phyloP scores from a whole-genome alignment of 441 rosid genomes.

The Sinapis alba region DNA sequence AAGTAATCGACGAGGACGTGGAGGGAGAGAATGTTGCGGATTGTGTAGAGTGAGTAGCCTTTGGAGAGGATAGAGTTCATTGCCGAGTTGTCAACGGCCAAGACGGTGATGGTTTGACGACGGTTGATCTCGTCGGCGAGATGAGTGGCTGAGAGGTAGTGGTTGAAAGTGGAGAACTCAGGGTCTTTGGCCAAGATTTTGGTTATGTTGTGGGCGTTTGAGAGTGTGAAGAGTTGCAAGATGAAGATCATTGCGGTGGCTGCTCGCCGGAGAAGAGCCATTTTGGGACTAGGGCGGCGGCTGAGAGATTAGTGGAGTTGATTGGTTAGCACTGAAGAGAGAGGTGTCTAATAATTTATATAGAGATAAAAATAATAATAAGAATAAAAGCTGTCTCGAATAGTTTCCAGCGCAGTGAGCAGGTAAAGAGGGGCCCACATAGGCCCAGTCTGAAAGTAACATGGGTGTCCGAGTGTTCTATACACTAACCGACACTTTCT shows the following conservation, averaged over 20 bases:
- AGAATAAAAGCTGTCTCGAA: constrained; percentile 19
- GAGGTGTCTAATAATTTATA: not conserved
- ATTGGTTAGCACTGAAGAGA: not conserved
- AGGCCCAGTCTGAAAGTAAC: not conserved
- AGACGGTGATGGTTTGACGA: constrained; percentile 82
- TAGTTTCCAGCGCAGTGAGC: constrained; percentile 23
- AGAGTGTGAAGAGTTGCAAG: constrained; percentile 32
- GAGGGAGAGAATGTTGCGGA: constrained; percentile 84
- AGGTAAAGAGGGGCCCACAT: constrained; percentile 1
- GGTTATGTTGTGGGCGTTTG: constrained; percentile 79
- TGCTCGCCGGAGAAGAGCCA: constrained; percentile 23
- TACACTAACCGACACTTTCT: constrained; percentile 2
- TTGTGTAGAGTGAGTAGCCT: constrained; percentile 66
- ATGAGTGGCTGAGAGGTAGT: constrained; percentile 80
- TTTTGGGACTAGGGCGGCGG: not conserved
- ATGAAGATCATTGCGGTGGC: constrained; percentile 14
- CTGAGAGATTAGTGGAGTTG: not conserved
- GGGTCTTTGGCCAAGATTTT: constrained; percentile 71
- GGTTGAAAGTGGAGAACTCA: constrained; percentile 84
- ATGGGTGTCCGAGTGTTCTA: not conserved
- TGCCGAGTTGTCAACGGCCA: constrained; percentile 80
- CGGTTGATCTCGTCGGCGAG: constrained; percentile 89
- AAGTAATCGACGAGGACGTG: constrained; percentile 91
- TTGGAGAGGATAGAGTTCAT: constrained; percentile 66
- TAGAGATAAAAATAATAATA: constrained; percentile 2